Evolutionary conservation across 345 rosid genomes (phyloP), one percentile per base, ranked within the genome.

Genomic region (Turritis glabra): DNA sequence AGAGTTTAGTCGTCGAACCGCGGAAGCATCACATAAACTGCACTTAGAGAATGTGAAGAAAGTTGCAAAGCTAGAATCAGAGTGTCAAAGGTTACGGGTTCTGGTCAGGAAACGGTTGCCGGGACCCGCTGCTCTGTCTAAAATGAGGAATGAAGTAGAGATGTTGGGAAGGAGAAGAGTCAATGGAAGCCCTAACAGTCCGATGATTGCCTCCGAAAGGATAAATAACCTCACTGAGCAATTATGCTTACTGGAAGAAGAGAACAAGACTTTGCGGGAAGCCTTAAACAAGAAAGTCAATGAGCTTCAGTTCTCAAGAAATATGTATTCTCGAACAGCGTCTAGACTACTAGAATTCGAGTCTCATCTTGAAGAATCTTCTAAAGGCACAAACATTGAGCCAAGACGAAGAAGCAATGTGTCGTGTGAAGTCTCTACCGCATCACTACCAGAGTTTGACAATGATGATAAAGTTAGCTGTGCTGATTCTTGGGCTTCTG

Each of bases 121-220:
- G 0, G 97, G 95, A 64, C 95, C 97, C 0, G 96, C 92, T 56
- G 82, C 96, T 48, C 3, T 91, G 79, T 85, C 90, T 1, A 89
- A 91, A 80, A 91, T 90, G 96, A 88, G 77, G 69, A 90, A 72
- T 52, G 97, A 94, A 79, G 97, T 85, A 67, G 97, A 90, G 74
- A 74, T 86, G 69, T 82, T 86, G 75, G 94, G 91, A 69, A 84
- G 85, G 72, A 84, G 82, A 81, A 88, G 84, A 72, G 78, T 76
- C 35, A 71, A 77, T 64, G 55, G 81, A 67, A 69, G 80, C 73
- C 41, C 80, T 70, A 64, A 54, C 47, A 72, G 71, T 67, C 25
- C 65, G 5, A 48, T 65, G 55, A 71, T 66, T 58, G 89, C 81
- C 64, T 76, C 75, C 3, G 76, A 70, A 23, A 85, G 78, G 67